These are phyloP conservation scores for Naganishia vaughanmartiniae DNA, from an alignment of 768 basidiomycete species.

Conservation along the genomic window DNA sequence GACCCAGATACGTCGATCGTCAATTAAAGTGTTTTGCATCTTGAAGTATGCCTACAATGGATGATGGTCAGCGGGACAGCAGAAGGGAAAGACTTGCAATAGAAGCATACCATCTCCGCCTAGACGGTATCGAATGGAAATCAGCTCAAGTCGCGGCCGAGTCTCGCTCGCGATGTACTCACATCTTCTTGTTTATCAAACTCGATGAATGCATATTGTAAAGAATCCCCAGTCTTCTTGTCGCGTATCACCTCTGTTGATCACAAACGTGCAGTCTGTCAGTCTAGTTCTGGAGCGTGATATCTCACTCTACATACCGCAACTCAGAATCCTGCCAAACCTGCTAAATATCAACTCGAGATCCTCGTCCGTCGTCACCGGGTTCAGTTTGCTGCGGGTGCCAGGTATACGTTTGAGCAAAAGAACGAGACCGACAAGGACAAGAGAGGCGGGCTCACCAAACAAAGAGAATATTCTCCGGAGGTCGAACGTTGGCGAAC, in stretches of 20 bases:
- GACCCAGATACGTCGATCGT: slow-evolving; percentile 97
- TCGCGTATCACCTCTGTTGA: slow-evolving; percentile 97
- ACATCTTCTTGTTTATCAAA: slow-evolving; percentile 87
- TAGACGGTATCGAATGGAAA: not conserved
- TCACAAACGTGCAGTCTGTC: slow-evolving; percentile 61
- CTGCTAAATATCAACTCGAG: slow-evolving; percentile 94
- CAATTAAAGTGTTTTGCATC: slow-evolving; percentile 98
- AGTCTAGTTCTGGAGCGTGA: too few species aligned
- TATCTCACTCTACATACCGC: not conserved
- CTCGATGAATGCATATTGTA: slow-evolving; percentile 98
- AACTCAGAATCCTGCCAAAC: slow-evolving; percentile 88
- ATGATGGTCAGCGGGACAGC: too few species aligned
- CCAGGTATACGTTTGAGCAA: not conserved
- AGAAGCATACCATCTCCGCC: slow-evolving; percentile 18
- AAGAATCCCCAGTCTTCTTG: slow-evolving; percentile 88
- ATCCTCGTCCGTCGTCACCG: slow-evolving; percentile 92
- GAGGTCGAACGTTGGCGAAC: slow-evolving; percentile 94
- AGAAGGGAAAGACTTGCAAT: too few species aligned
- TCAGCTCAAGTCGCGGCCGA: not conserved
- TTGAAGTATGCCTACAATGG: slow-evolving; percentile 84
- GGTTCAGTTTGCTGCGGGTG: slow-evolving; percentile 70
- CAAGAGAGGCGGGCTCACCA: slow-evolving; percentile 56
- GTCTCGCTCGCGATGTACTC: slow-evolving; percentile 66
- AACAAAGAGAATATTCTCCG: slow-evolving; percentile 96
- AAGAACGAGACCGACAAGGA: not conserved